Base-by-base conservation (phyloP, 2,329 filamentous ascomycete species). In the Volutella citrinella region DNA sequence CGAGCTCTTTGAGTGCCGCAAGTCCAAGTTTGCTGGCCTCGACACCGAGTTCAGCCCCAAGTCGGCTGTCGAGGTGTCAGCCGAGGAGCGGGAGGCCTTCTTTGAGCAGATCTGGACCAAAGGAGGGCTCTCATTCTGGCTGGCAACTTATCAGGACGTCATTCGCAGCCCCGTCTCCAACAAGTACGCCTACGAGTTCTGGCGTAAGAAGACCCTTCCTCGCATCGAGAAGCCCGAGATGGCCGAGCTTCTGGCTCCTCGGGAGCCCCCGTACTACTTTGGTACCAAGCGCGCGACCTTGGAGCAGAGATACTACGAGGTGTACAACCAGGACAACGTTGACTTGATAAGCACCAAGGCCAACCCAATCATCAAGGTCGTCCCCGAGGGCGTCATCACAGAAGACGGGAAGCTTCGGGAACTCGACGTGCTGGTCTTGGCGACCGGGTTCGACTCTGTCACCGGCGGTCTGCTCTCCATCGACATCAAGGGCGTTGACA, bases 251-350 rank as follows among this genome's bases (percentile, higher is more conserved):
- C 55, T 78, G 5, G 70, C 68, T 0, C 74, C 74, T 0, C 41
- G 56, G 14, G 52, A 67, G 20, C 63, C 61, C 22, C 66, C 65
- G 3, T 67, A 73, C 27, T 56, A 60, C 1, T 73, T 69, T 41
- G 70, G 65, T 4, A 63, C 60, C 7, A 76, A 72, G 46, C 60
- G 70, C 1, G 60, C 59, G 5, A 64, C 57, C 3, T 59, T 75
- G 0, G 72, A 77, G 39, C 55, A 67, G 22, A 55, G 59, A 24
- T 76, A 71, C 46, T 77, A 68, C 42, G 73, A 77, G 38, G 57
- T 64, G 4, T 62, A 69, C 32, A 65, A 74, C 39, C 60, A 60
- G 12, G 52, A 59, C 2, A 65, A 70, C 22, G 69, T 76, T 4
- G 57, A 69, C 22, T 45, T 74, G 14, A 68, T 76, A 5, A 59